phyloP scores from a whole-genome alignment of 495 filamentous ascomycete genomes.

The Neurospora terricola region DNA sequence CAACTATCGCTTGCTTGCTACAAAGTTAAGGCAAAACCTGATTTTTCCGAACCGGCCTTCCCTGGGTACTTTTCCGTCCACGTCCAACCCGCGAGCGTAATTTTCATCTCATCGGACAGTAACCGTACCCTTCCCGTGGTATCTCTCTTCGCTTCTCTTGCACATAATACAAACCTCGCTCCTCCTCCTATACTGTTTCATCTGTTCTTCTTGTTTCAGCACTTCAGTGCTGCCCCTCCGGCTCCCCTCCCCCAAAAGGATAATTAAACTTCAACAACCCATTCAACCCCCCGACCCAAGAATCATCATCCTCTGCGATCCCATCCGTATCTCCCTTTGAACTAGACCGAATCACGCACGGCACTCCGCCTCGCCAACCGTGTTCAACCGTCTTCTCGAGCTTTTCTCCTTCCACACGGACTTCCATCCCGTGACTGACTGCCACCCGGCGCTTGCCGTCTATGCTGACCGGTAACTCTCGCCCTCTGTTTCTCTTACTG shows the following conservation, averaged over 20 bases:
- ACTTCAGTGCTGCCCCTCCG: conserved; percentile 3
- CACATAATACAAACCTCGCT: too few relatives aligned
- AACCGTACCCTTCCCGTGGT: too few relatives aligned
- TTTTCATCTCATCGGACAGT: too few relatives aligned
- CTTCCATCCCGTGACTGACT: conserved; percentile 74
- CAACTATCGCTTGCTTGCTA: neutral
- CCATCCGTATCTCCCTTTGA: conserved; percentile 32
- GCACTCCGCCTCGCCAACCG: conserved; percentile 57
- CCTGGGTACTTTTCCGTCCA: too few relatives aligned
- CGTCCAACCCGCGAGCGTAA: neutral
- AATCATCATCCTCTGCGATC: conserved; percentile 61
- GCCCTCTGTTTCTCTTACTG: conserved; percentile 70
- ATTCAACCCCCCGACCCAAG: conserved; percentile 95
- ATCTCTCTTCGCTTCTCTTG: too few relatives aligned
- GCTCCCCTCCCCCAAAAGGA: conserved; percentile 66
- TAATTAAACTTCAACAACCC: conserved; percentile 95
- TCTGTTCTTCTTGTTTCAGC: neutral
- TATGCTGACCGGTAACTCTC: conserved; percentile 79
- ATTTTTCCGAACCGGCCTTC: neutral
- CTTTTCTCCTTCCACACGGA: conserved; percentile 73
- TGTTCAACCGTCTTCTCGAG: conserved; percentile 41
- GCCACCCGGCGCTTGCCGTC: conserved; percentile 70
- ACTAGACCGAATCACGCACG: conserved; percentile 51
- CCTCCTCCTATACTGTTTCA: neutral
- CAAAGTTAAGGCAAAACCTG: too few relatives aligned